Conservation (phyloP, 2,329 filamentous ascomycete species). For the Penicillium glabrum region DNA sequence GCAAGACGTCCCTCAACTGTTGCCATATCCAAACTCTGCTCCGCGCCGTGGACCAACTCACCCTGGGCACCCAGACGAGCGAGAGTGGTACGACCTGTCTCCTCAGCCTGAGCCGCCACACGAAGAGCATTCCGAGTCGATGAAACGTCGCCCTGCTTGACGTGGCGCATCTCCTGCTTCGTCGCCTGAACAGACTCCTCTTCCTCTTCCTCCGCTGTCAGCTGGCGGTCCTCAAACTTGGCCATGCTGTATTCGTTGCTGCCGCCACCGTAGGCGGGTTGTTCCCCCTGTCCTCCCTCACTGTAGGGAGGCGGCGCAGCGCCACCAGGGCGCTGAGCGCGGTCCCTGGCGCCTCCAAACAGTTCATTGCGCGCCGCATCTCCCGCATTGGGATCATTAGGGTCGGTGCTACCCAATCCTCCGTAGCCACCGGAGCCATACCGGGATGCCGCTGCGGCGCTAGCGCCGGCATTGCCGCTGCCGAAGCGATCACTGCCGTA, state of each 20-base stretch:
- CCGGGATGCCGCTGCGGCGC: conserved; percentile 45
- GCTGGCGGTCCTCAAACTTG: conserved; percentile 67
- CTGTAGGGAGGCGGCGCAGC: conserved; percentile 28
- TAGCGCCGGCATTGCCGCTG: conserved; percentile 33
- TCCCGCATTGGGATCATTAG: conserved; percentile 50
- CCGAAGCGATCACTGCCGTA: conserved; percentile 57
- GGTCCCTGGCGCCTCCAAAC: conserved; percentile 57
- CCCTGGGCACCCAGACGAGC: conserved; percentile 74
- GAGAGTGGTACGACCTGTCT: conserved; percentile 70
- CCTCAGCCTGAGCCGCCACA: conserved; percentile 67
- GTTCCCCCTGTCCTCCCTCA: conserved; percentile 13
- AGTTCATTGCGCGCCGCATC: conserved; percentile 59
- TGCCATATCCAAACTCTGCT: conserved; percentile 78
- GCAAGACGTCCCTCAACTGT: conserved; percentile 73
- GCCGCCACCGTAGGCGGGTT: conserved; percentile 31
- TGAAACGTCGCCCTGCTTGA: conserved; percentile 76
- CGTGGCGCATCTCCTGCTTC: conserved; percentile 71
- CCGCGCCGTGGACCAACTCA: conserved; percentile 77
- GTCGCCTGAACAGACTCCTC: conserved; percentile 70
- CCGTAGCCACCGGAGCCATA: conserved; percentile 55
- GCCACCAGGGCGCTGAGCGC: conserved; percentile 39
- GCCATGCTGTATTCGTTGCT: conserved; percentile 38
- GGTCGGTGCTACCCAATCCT: conserved; percentile 52
- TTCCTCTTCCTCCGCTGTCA: conserved; percentile 79
- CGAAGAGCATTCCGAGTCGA: conserved; percentile 69